These are phyloP conservation scores for Gleditsia sinensis DNA, from an alignment of 306 rosid species.

Conservation along the genomic window DNA sequence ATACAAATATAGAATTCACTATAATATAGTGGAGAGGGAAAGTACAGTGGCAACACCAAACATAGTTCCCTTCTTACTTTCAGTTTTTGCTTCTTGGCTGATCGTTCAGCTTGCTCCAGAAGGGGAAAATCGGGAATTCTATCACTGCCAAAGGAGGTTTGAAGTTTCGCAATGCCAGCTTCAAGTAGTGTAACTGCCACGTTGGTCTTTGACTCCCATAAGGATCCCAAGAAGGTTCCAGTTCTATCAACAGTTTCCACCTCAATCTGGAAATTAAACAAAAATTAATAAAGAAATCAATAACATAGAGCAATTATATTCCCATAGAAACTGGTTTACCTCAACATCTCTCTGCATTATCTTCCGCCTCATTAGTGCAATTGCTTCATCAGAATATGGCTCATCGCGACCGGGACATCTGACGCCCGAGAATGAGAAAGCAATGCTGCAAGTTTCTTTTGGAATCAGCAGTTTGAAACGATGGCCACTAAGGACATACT, in stretches of 20 bases:
- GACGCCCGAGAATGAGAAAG: conserved; percentile 81
- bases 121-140: conserved; percentile 76
- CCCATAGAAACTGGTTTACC: conserved; percentile 45
- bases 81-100: conserved; percentile 67
- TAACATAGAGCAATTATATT: conserved; percentile 3
- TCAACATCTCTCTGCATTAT: conserved; percentile 94
- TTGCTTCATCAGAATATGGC: conserved; percentile 83
- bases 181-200: conserved; percentile 71
- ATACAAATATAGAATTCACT: conserved; percentile 1
- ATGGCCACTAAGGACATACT: conserved; percentile 88
- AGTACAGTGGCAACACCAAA: background rate
- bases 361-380: conserved; percentile 81
- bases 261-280: conserved; percentile 57
- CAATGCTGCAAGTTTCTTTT: conserved; percentile 89
- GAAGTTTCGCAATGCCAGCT: conserved; percentile 79
- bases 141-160: conserved; percentile 74
- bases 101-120: conserved; percentile 77
- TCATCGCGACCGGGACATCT: conserved; percentile 88
- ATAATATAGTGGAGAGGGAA: conserved; percentile 34
- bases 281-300: background rate
- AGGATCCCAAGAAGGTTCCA: conserved; percentile 88
- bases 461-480: conserved; percentile 88
- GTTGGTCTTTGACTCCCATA: conserved; percentile 83
- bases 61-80: conserved; percentile 56
- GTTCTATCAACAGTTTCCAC: conserved; percentile 89